Percentiles rank a stretch among this genome's conserved stretches.
Evolutionary conservation across 345 rosid species (phyloP).

Genomic region (Ricinus communis): DNA sequence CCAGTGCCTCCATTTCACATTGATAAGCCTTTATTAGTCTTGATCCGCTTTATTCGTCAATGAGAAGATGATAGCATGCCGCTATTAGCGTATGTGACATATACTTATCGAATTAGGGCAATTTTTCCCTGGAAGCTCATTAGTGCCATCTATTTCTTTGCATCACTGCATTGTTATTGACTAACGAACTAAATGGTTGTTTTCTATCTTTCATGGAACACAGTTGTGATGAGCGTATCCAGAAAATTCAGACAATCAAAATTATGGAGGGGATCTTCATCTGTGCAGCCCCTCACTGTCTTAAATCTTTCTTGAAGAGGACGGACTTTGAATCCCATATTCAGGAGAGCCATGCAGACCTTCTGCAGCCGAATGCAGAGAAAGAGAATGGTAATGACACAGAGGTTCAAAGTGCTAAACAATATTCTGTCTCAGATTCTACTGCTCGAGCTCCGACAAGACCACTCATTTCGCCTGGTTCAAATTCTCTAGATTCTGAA

Average conservation of each 20-base stretch:
- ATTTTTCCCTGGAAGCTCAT: not conserved
- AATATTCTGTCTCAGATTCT: constrained; percentile 68
- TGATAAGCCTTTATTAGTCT: not conserved
- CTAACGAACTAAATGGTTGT: constrained; percentile 4
- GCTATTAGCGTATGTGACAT: not conserved
- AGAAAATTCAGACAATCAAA: constrained; percentile 93
- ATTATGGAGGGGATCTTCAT: constrained; percentile 96
- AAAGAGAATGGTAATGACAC: constrained; percentile 74
- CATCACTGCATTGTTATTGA: not conserved
- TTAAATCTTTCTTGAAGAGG: constrained; percentile 82
- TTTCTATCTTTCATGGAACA: constrained; percentile 18
- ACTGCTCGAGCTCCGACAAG: constrained; percentile 61
- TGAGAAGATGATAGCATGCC: not conserved
- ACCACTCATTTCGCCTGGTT: constrained; percentile 46
- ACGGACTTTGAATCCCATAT: constrained; percentile 79
- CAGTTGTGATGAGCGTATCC: constrained; percentile 96
- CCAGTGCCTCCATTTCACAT: too few relatives aligned
- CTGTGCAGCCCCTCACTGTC: constrained; percentile 99
- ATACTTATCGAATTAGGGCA: not conserved
- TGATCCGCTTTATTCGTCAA: constrained; percentile 2
- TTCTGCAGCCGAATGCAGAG: constrained; percentile 61
- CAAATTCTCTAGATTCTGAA: constrained; percentile 55
- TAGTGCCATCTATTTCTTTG: not conserved
- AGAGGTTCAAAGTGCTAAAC: constrained; percentile 68
- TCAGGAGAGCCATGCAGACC: constrained; percentile 58